Conservation (phyloP, 805 yeast genomes). For the Yamadazyma sp. region DNA sequence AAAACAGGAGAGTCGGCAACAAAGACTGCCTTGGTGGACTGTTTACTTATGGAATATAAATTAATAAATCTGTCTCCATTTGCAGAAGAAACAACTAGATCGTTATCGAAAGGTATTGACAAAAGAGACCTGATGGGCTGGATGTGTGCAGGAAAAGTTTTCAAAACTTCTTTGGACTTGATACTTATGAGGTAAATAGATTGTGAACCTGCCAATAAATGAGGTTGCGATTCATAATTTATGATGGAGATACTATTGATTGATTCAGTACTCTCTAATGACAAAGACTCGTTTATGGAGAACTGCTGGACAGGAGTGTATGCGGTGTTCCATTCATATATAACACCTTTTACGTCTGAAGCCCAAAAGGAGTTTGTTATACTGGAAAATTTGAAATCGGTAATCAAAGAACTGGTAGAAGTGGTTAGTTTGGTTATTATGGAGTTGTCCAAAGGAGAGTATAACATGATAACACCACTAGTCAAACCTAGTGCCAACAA, state of each 20-base stretch:
- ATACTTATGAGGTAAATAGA: constrained; percentile 55
- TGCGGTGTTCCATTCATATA: constrained; percentile 62
- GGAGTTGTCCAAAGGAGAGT: constrained; percentile 64
- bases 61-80: constrained; percentile 80
- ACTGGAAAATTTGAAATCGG: constrained; percentile 47
- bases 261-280: constrained; percentile 31
- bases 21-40: constrained; percentile 53
- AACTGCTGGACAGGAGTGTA: constrained; percentile 44
- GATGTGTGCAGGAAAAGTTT: constrained; percentile 74
- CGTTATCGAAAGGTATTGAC: constrained; percentile 33
- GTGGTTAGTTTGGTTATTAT: constrained; percentile 52
- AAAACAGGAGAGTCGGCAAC: constrained; percentile 67
- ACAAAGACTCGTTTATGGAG: constrained; percentile 34
- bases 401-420: constrained; percentile 45
- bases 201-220: constrained; percentile 66
- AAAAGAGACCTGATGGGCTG: constrained; percentile 58
- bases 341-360: constrained; percentile 55
- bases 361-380: constrained; percentile 53
- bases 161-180: constrained; percentile 36
- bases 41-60: constrained; percentile 52
- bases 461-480: constrained; percentile 62
- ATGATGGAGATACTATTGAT: constrained; percentile 33
- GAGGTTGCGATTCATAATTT: constrained; percentile 32
- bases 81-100: constrained; percentile 68
- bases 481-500: constrained; percentile 62